Evolutionary conservation across 2,329 filamentous ascomycete species (phyloP).

Genomic region (Xylaria sp.): DNA sequence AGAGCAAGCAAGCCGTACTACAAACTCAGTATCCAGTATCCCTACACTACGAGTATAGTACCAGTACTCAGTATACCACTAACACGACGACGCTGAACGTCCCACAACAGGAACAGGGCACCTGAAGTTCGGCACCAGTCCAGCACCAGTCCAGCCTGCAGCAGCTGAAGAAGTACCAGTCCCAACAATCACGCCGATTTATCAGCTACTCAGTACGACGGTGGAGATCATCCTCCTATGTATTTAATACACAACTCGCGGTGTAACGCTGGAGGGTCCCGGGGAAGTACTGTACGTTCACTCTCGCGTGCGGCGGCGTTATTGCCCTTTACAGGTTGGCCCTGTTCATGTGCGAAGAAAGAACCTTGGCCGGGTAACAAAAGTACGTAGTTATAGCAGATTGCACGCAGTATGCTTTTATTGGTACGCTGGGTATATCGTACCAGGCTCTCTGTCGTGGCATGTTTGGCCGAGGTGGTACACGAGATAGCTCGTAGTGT

Average conservation of each 20-base stretch:
- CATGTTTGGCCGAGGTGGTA: not conserved
- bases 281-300: constrained; percentile 9
- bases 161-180: constrained; percentile 22
- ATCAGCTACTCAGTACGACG: constrained; percentile 22
- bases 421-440: not conserved
- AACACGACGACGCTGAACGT: constrained; percentile 12
- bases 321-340: constrained; percentile 28
- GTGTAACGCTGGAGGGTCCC: constrained; percentile 25
- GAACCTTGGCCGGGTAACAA: constrained; percentile 13
- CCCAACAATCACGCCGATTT: constrained; percentile 1
- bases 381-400: constrained; percentile 11
- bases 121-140: constrained; percentile 14
- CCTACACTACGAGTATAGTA: too few relatives aligned
- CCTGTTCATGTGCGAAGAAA: not conserved
- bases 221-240: not conserved
- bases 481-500: too few relatives aligned
- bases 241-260: constrained; percentile 6
- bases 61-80: constrained; percentile 2
- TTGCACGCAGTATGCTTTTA: not conserved
- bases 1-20: not conserved
- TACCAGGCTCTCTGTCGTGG: not conserved
- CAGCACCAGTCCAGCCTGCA: constrained; percentile 27
- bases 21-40: not conserved
- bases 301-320: constrained; percentile 30
- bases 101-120: constrained; percentile 29